phyloP scores from a whole-genome alignment of 75 land plant genomes.

The Chamaecyparis obtusa region DNA sequence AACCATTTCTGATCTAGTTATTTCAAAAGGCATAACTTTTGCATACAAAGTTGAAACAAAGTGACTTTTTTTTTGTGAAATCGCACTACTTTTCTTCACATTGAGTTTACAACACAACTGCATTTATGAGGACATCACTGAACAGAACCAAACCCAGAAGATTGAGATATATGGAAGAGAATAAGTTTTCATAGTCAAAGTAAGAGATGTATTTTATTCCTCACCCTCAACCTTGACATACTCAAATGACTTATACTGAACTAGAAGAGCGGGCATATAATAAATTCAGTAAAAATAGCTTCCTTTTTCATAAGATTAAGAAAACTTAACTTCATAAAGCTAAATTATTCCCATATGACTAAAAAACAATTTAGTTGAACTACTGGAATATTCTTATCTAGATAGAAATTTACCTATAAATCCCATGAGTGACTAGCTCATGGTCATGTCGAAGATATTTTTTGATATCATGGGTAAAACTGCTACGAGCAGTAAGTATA shows the following conservation, averaged over 20 bases:
- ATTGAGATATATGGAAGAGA: neutral
- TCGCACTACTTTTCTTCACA: no score
- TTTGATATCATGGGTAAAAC: conserved; percentile 85
- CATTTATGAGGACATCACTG: no score
- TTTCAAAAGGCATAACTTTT: no score
- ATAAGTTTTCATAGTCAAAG: neutral
- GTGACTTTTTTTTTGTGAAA: no score
- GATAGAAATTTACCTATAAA: conserved; percentile 53
- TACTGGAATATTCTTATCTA: neutral
- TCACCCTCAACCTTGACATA: neutral
- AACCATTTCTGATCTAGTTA: no score
- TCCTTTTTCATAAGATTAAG: neutral
- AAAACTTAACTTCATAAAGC: neutral
- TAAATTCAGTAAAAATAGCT: neutral
- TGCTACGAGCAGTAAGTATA: conserved; percentile 68
- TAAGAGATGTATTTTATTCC: neutral
- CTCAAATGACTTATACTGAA: neutral
- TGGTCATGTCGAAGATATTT: conserved; percentile 59
- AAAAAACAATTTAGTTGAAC: neutral
- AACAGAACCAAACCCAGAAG: neutral
- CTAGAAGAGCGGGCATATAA: neutral
- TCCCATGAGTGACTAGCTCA: conserved; percentile 75
- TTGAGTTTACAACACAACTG: no score
- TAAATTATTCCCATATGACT: neutral
- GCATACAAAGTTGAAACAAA: no score